These are phyloP conservation scores for Pleomassaria siparia DNA, from an alignment of 2,329 filamentous ascomycete genomes.

Conservation along the genomic window DNA sequence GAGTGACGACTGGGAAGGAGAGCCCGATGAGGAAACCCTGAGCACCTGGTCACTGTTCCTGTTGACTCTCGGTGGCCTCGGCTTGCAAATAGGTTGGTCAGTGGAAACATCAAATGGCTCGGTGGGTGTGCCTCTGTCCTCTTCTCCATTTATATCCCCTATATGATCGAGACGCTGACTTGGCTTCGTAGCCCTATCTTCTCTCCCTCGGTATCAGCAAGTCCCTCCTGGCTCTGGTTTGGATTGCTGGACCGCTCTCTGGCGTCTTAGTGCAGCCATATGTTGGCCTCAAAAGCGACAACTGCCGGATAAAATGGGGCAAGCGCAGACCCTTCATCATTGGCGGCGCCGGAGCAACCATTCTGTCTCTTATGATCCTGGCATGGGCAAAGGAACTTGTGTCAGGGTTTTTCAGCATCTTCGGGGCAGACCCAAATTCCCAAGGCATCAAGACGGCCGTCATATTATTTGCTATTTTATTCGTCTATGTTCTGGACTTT, in stretches of 20 bases:
- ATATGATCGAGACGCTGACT: neutral
- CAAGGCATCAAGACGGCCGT: conserved; percentile 64
- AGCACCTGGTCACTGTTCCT: conserved; percentile 83
- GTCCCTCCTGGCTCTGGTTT: conserved; percentile 54
- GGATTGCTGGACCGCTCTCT: conserved; percentile 59
- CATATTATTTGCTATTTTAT: conserved; percentile 78
- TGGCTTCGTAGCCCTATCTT: conserved; percentile 48
- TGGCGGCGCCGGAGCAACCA: conserved; percentile 52
- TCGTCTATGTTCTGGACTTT: conserved; percentile 91
- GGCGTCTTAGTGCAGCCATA: conserved; percentile 57
- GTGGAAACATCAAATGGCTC: conserved; percentile 94
- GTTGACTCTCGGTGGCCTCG: conserved; percentile 83
- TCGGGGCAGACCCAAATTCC: conserved; percentile 69
- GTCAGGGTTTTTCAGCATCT: conserved; percentile 65
- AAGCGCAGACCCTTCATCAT: conserved; percentile 56
- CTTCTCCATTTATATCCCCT: neutral
- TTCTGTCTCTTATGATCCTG: conserved; percentile 52
- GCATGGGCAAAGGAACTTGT: conserved; percentile 60
- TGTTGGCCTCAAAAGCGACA: conserved; percentile 56
- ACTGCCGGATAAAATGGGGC: conserved; percentile 51
- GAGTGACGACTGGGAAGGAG: conserved; percentile 44
- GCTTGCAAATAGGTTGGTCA: conserved; percentile 91
- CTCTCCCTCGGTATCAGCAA: conserved; percentile 56
- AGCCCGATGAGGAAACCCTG: conserved; percentile 66
- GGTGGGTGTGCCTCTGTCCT: conserved; percentile 45